Evolutionary conservation across 176 grass and related monocot species (phyloP), one percentile per base, ranked within the genome.

Genomic region (Eragrostis curvula): DNA sequence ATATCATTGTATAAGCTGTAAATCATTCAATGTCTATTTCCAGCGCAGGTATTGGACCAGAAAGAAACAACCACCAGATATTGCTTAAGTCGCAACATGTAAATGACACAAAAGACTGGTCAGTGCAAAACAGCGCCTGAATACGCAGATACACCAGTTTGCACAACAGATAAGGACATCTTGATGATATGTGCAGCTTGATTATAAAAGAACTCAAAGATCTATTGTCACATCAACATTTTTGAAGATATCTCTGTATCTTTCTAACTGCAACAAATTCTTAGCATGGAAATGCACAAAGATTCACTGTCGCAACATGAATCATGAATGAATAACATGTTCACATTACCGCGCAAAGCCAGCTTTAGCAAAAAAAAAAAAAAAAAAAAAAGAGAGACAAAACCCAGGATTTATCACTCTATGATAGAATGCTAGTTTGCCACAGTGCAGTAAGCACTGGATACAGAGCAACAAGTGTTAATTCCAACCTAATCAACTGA

Each of bases 401-500:
- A 36, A 36, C 32, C 32, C 32, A 36, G 32, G 32, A 36, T 36
- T 36, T 4, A 73, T 57, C 25, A 27, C 44, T 49, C 62, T 36
- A 4, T 65, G 46, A 59, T 83, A 72, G 57, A 58, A 73, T 46
- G 66, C 59, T 83, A 64, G 73, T 70, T 46, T 78, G 66, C 58
- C 36, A 53, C 40, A 79, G 74, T 47, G 68, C 67, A 41, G 58
- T 53, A 73, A 79, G 57, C 67, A 67, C 57, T 39, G 17, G 39
- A 28, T 57, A 58, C 67, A 83, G 57, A 67, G 48, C 32, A 36
- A 66, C 28, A 42, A 50, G 41, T 81, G 70, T 70, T 49, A 66
- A 49, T 73, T 36, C 4, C 32, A 79, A 59, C 48, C 27, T 18
- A 66, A 42, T 88, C 74, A 88, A 88, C 74, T 48, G 73, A 36